phyloP scores from a whole-genome alignment of 176 grass and related monocot genomes.

The Poa annua region DNA sequence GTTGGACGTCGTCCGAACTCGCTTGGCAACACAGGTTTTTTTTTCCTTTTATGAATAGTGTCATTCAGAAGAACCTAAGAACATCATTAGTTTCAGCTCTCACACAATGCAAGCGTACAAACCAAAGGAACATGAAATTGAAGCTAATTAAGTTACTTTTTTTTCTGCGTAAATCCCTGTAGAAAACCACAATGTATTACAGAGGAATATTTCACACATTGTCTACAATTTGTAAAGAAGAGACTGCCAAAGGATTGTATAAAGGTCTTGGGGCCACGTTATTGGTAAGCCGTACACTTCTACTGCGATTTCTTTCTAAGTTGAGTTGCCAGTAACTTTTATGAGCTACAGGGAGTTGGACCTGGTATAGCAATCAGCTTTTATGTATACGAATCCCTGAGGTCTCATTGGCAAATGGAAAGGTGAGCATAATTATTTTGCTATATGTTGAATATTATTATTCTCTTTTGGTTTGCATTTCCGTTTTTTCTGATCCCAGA shows the following conservation, averaged over 20 bases:
- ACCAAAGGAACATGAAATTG: not conserved
- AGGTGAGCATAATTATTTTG: constrained; percentile 60
- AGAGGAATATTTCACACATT: constrained; percentile 82
- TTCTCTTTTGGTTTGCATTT: not conserved
- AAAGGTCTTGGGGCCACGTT: constrained; percentile 96
- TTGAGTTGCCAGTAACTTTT: constrained; percentile 44
- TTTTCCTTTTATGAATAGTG: constrained; percentile 8
- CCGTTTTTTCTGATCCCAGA: not conserved
- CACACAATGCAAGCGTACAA: not conserved
- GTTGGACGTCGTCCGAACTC: constrained; percentile 84
- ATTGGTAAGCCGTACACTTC: constrained; percentile 57
- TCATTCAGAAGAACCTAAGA: not conserved
- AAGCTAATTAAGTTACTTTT: not conserved
- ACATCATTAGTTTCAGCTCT: not conserved
- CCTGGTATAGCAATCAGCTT: constrained; percentile 97
- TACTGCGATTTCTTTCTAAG: constrained; percentile 37
- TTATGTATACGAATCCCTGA: constrained; percentile 92
- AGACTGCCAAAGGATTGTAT: constrained; percentile 81
- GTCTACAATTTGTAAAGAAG: constrained; percentile 89
- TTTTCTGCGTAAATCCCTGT: constrained; percentile 30
- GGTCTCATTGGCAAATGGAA: constrained; percentile 78
- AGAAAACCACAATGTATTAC: constrained; percentile 94
- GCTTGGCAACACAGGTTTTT: constrained; percentile 84
- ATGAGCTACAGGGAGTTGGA: constrained; percentile 81
- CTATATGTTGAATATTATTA: constrained; percentile 26